These are phyloP conservation scores for Sideroxylon spinosum DNA, from an alignment of 179 eudicot species.

Conservation along the genomic window DNA sequence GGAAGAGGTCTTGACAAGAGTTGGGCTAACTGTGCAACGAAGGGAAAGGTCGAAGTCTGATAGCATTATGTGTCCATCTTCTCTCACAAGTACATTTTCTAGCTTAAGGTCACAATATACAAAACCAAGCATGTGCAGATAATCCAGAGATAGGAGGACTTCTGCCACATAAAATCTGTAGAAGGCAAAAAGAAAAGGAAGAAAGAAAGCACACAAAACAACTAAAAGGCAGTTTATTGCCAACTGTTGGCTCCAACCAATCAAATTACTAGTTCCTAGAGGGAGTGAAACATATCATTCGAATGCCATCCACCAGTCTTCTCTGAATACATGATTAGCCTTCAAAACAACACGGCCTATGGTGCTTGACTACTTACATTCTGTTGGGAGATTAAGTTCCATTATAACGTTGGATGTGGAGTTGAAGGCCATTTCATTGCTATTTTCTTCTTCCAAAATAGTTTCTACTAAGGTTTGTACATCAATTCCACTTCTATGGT, in stretches of 20 bases:
- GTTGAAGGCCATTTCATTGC: no score
- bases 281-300: no score
- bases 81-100: conserved; percentile 58
- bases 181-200: background rate
- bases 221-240: background rate
- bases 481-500: no score
- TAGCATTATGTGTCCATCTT: conserved; percentile 69
- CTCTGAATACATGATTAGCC: no score
- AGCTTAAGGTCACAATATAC: conserved; percentile 69
- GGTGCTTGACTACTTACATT: no score
- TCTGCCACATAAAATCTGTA: conserved; percentile 59
- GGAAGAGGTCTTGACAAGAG: conserved; percentile 35
- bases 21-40: conserved; percentile 46
- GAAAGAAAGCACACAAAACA: background rate
- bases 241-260: background rate
- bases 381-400: no score
- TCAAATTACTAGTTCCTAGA: background rate
- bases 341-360: no score
- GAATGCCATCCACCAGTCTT: no score
- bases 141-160: conserved; percentile 49
- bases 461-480: no score
- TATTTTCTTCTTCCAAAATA: no score
- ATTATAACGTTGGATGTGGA: no score
- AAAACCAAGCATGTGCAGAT: conserved; percentile 63
- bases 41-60: conserved; percentile 67